Conservation (phyloP, 768 basidiomycete species). For the Holtermanniella nyarrowii region DNA sequence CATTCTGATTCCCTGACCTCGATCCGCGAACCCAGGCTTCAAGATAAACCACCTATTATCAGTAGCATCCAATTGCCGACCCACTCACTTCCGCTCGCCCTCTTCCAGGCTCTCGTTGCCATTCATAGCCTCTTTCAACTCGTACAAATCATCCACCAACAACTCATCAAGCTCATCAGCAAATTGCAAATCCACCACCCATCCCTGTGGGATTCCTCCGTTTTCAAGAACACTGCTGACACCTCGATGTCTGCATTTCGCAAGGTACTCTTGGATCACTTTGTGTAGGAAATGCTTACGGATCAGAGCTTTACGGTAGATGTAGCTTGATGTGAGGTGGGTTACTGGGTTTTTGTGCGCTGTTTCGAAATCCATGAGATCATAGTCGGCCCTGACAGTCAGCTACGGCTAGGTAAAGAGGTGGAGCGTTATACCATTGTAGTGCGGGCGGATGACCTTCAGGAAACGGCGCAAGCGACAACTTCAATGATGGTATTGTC, state of each 20-base stretch:
- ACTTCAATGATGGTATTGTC: conserved; percentile 25
- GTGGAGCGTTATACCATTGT: conserved; percentile 24
- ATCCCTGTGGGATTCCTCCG: conserved; percentile 58
- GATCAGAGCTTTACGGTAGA: conserved; percentile 84
- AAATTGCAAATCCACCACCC: conserved; percentile 74
- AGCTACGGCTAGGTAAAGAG: background rate
- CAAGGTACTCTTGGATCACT: conserved; percentile 58
- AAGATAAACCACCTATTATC: conserved; percentile 71
- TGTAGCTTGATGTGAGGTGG: conserved; percentile 66
- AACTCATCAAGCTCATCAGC: conserved; percentile 91
- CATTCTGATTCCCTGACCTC: conserved; percentile 85
- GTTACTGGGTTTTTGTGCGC: conserved; percentile 48
- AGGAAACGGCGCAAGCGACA: conserved; percentile 35
- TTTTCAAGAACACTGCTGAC: conserved; percentile 49
- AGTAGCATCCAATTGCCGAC: background rate
- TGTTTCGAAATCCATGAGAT: conserved; percentile 67
- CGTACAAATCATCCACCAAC: conserved; percentile 86
- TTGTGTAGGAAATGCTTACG: conserved; percentile 84
- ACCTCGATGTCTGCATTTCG: conserved; percentile 47
- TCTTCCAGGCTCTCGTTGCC: conserved; percentile 32
- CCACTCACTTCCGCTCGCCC: conserved; percentile 26
- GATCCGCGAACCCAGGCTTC: conserved; percentile 95
- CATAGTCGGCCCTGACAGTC: conserved; percentile 66
- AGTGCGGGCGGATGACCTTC: conserved; percentile 23
- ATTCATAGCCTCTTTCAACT: conserved; percentile 58